Percentiles rank a stretch among this genome's conserved stretches.
Conservation (phyloP, 345 rosid genomes). For the Litchi chinensis region DNA sequence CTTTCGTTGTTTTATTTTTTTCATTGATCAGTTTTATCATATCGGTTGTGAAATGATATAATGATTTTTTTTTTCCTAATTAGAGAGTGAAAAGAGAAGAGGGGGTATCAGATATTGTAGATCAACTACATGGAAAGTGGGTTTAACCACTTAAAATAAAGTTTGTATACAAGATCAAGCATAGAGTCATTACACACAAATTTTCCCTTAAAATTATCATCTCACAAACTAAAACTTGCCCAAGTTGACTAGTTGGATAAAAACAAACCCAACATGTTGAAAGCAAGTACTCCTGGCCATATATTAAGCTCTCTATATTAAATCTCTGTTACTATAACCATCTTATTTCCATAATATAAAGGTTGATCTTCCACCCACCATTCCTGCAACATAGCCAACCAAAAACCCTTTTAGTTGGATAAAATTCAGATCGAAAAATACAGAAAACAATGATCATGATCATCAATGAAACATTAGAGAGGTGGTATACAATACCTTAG, state of each 20-base stretch:
- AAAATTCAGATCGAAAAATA: neutral
- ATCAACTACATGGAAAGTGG: neutral
- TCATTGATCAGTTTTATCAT: too few species aligned
- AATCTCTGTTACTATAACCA: slow-evolving; percentile 5
- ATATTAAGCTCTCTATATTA: neutral
- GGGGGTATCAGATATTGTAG: neutral
- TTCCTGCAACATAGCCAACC: slow-evolving; percentile 23
- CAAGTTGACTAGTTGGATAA: slow-evolving; percentile 27
- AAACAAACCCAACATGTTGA: slow-evolving; percentile 27
- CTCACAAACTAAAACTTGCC: neutral
- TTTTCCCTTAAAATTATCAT: neutral
- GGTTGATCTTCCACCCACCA: neutral
- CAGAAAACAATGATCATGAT: neutral
- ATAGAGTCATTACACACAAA: neutral
- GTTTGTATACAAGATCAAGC: slow-evolving; percentile 8
- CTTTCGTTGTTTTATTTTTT: too few species aligned
- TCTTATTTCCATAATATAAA: slow-evolving; percentile 24
- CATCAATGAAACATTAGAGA: neutral
- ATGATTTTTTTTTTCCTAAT: too few species aligned
- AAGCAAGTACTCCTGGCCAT: slow-evolving; percentile 9
- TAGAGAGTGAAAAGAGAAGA: too few species aligned
- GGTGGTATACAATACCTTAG: slow-evolving; percentile 15
- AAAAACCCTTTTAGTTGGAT: neutral
- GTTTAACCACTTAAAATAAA: slow-evolving; percentile 5
- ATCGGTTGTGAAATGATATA: too few species aligned